Evolutionary conservation across 306 rosid species (phyloP), one percentile per base, ranked within the genome.

Genomic region (Chamaecrista fasciculata): DNA sequence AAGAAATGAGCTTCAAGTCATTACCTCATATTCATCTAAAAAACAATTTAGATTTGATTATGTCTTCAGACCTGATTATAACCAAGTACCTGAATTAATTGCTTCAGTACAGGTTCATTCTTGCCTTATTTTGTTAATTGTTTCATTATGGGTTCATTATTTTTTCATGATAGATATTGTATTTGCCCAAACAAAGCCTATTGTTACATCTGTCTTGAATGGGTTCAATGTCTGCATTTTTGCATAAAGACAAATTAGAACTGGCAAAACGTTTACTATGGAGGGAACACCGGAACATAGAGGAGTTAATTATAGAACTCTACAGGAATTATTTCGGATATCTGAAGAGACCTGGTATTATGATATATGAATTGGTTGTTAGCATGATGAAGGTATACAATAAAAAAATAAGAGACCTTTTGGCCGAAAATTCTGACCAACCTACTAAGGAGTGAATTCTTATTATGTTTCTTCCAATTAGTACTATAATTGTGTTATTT

Each of bases 171-270:
- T 91, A 94, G 97, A 91, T 58, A 79, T 86, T 47, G 96, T 94
- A 68, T 94, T 94, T 28, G 53, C 84, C 18, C 95, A 86, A 79
- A 91, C 99, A 36, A 94, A 81, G 69, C 92, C 96, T 51, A 77
- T 94, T 44, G 88, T 87, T 72, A 85, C 92, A 69, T 94, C 99
- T 9, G 99, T 91, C 49, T 70, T 94, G 91, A 97, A 94, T 78
- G 99, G 99, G 26, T 94, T 76, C 40, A 94, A 94, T 69, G 96
- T 91, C 48, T 91, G 99, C 79, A 91, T 94, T 55, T 91, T 94
- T 87, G 96, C 99, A 31, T 94, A 94, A 2, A 97, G 99, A n/a
- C 99, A 94, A 88, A 94, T 97, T 21, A 97, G 99, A 62, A 91
- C 99, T 6, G 99, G 99, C 21, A 94, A 94, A 78, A 94, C 99